Base-by-base conservation (phyloP, 805 yeast genomes). In the Tetrapisispora namnaoensis region DNA sequence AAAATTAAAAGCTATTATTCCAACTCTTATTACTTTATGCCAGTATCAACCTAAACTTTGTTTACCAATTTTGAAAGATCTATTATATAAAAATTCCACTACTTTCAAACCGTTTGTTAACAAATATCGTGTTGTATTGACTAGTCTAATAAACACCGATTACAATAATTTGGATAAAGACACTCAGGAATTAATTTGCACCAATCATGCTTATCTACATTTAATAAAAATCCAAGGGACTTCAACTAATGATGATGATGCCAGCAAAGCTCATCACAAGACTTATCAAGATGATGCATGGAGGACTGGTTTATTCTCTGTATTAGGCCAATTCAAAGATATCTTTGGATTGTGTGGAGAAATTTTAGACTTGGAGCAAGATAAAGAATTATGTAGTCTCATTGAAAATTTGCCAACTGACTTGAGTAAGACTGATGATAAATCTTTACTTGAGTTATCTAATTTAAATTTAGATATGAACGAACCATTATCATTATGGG, bases 91-190 rank as follows among this genome's bases (percentile, higher is more conserved):
- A 49, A 84, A 87, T 58, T 76, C 95, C 1, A 85, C 93, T 1
- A 83, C 95, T 1, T 86, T 86, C 60, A 77, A 90, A 63, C 95
- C 95, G 14, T 82, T 74, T 67, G 83, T 83, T 4, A 75, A 79
- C 50, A 82, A 80, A 56, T 78, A 77, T 54, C 79, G 80, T 55
- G 63, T 60, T 13, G 74, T 70, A 30, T 64, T 81, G 30, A 50
- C 69, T 10, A 55, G 53, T 6, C 59, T 77, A 50, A 63, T 73
- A 37, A 59, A 51, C 37, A 61, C 56, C 48, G 67, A 61, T 58
- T 74, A 67, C 55, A 59, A 60, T 16, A 69, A 62, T 44, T 70
- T 74, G 51, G 74, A 78, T 30, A 36, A 47, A 0, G 49, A 55
- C 0, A 65, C 81, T 43, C 73, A 76, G 56, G 47, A 53, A 3